phyloP scores from a whole-genome alignment of 2,329 filamentous ascomycete species.

The Mariannaea sp. region DNA sequence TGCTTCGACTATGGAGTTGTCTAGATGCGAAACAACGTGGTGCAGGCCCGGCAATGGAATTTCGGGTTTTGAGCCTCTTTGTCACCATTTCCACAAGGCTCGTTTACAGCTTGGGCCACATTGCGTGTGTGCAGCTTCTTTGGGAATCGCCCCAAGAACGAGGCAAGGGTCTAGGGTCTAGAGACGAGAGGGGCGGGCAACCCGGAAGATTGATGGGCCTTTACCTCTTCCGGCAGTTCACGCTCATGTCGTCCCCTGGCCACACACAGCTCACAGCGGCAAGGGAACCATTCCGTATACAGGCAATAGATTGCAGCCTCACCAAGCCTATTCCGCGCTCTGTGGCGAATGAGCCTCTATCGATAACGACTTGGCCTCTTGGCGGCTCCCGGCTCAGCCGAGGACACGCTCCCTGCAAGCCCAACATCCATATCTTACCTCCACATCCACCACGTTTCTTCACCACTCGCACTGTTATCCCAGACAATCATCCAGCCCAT shows the following conservation, averaged over 20 bases:
- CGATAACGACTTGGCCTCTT: conserved; percentile 25
- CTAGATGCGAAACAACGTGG: too few relatives aligned
- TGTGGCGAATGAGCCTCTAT: neutral
- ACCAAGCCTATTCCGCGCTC: neutral
- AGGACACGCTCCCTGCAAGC: neutral
- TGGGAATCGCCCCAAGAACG: neutral
- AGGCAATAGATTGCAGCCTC: conserved; percentile 30
- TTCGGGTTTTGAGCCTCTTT: neutral
- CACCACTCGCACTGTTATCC: too few relatives aligned
- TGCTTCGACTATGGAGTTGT: too few relatives aligned
- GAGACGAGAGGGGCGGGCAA: too few relatives aligned
- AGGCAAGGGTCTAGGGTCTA: too few relatives aligned
- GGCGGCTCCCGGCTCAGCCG: conserved; percentile 28
- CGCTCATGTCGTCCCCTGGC: conserved; percentile 22
- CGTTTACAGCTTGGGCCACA: neutral
- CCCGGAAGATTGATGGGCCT: too few relatives aligned
- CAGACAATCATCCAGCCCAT: too few relatives aligned
- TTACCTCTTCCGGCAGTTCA: conserved; percentile 24
- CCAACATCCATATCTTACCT: too few relatives aligned
- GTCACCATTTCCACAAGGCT: neutral
- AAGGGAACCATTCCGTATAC: conserved; percentile 17
- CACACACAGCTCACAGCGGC: neutral
- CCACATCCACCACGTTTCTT: too few relatives aligned
- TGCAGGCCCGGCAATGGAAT: neutral
- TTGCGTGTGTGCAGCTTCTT: neutral